Evolutionary conservation across 1,284 basidiomycete species (phyloP), one percentile per base, ranked within the genome.

Genomic region (Ganoderma multipileum): DNA sequence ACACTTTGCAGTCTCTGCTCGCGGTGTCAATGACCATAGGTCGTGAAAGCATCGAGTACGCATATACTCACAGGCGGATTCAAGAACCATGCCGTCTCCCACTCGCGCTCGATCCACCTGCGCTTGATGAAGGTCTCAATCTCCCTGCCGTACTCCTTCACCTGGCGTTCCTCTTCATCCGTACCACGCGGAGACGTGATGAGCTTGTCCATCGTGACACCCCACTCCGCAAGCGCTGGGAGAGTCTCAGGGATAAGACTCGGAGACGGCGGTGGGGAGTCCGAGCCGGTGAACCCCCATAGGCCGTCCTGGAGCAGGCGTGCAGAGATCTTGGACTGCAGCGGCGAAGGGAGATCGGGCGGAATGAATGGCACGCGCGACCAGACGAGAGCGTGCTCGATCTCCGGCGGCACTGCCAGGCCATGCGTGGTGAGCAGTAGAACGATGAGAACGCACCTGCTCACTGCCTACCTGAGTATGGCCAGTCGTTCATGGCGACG

Each of bases 61-160:
- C 30, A 33, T 9, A 30, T 52, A 75, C 91, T 79, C 75, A 93
- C 93, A 55, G 90, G 91, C 57, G 93, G 93, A 76, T 95, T 95
- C 38, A 94, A 91, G 76, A 94, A 95, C 93, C 93, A 95, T 2
- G 91, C 91, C 0, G 92, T 93, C 79, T 95, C 93, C 91, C 91
- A 95, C 36, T 86, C 85, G 12, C 76, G 77, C 75, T 91, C 91
- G 18, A 75, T 75, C 93, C 93, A 95, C 62, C 87, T 81, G 55
- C 81, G 81, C 76, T 80, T 83, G 38, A 95, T 85, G 77, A 91
- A 95, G 64, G 79, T 79, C 58, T 85, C 81, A 28, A 93, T 87
- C 71, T 92, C 89, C 55, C 73, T 76, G 5, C 89, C 89, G 14
- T 87, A 88, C 57, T 77, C 74, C 52, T 76, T 75, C 18, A 93